Percentiles rank a stretch among this genome's conserved stretches.
These are phyloP conservation scores for Talaromyces piceae DNA, from an alignment of 2,329 filamentous ascomycete genomes.

Conservation along the genomic window DNA sequence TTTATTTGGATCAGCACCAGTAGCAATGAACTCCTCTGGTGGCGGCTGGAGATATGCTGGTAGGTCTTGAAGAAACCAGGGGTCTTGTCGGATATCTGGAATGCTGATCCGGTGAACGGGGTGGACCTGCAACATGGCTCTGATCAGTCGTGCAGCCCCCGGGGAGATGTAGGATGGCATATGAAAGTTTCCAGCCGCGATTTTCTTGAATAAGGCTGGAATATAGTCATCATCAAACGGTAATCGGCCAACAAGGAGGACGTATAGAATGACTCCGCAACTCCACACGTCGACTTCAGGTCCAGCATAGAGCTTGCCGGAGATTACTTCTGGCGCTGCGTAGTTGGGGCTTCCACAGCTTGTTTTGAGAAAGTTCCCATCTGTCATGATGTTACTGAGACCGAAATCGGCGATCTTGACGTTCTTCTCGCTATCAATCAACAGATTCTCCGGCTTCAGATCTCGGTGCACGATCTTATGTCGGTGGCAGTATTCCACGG, in stretches of 20 bases:
- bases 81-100: conserved; percentile 82
- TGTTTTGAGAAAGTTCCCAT: conserved; percentile 97
- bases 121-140: conserved; percentile 90
- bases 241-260: conserved; percentile 59
- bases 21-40: conserved; percentile 85
- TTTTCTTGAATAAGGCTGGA: conserved; percentile 94
- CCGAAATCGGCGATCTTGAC: conserved; percentile 99
- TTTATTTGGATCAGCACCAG: conserved; percentile 87
- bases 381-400: conserved; percentile 98
- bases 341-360: conserved; percentile 98
- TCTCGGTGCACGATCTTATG: conserved; percentile 99
- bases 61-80: conserved; percentile 86
- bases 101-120: conserved; percentile 92
- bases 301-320: conserved; percentile 92
- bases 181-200: conserved; percentile 86
- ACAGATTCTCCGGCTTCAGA: conserved; percentile 91
- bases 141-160: conserved; percentile 67
- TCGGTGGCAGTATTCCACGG: conserved; percentile 96
- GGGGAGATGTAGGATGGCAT: conserved; percentile 85
- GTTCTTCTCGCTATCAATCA: conserved; percentile 90
- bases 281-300: conserved; percentile 91
- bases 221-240: conserved; percentile 99
- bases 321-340: conserved; percentile 94
- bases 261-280: conserved; percentile 60
- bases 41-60: conserved; percentile 80